These are phyloP conservation scores for Mrakia gelida DNA, from an alignment of 768 basidiomycete genomes.

Conservation along the genomic window DNA sequence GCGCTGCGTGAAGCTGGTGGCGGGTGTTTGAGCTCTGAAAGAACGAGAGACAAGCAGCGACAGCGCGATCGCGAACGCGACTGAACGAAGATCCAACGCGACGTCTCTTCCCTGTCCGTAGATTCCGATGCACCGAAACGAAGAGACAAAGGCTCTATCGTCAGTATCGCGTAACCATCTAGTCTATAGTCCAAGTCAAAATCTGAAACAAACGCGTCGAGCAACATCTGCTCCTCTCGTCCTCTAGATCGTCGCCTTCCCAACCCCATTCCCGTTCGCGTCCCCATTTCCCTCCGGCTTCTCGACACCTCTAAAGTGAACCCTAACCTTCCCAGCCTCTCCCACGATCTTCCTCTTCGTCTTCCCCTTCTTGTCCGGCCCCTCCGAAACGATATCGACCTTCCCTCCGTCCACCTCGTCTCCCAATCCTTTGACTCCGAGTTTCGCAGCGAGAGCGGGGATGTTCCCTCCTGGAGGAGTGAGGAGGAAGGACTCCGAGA, in stretches of 20 bases:
- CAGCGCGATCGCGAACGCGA: too few relatives aligned
- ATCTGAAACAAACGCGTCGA: too few relatives aligned
- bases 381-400: background rate
- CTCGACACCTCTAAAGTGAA: constrained; percentile 7
- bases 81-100: too few relatives aligned
- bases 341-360: constrained; percentile 4
- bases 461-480: background rate
- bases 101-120: too few relatives aligned
- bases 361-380: constrained; percentile 8
- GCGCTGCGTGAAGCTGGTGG: background rate
- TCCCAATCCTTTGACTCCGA: constrained; percentile 1
- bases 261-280: background rate
- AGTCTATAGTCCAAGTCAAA: too few relatives aligned
- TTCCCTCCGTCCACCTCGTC: constrained; percentile 6
- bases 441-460: background rate
- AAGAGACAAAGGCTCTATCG: too few relatives aligned
- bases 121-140: too few relatives aligned
- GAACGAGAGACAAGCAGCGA: too few relatives aligned
- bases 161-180: too few relatives aligned
- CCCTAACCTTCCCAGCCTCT: constrained; percentile 19
- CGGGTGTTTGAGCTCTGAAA: background rate
- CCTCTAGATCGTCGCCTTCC: too few relatives aligned
- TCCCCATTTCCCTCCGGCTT: background rate
- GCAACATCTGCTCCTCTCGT: too few relatives aligned
- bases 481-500: constrained; percentile 2